A percentile compares a stretch with the other conserved stretches of the same genome.
phyloP scores from a whole-genome alignment of 345 rosid genomes.

The Eutrema japonicum region DNA sequence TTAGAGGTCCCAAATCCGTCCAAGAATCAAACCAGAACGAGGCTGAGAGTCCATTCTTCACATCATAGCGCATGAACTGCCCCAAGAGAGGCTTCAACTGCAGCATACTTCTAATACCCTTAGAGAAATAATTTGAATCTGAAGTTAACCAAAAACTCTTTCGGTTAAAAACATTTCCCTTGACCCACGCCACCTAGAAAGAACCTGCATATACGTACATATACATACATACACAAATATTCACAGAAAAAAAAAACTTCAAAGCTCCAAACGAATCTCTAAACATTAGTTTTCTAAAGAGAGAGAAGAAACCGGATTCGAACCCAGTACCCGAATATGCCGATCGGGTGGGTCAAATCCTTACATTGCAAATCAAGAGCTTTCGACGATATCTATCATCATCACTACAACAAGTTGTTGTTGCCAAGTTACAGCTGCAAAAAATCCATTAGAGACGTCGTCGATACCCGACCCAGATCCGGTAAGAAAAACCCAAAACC shows the following conservation, averaged over 20 bases:
- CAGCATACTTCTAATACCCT: no score
- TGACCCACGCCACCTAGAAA: no score
- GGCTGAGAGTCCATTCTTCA: no score
- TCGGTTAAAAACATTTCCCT: no score
- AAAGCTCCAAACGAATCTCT: constrained; percentile 20
- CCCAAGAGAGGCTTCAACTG: no score
- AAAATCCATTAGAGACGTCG: constrained; percentile 65
- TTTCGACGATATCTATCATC: constrained; percentile 77
- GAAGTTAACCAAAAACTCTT: no score
- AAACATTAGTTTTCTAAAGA: constrained; percentile 1
- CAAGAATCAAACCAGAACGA: no score
- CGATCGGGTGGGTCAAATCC: constrained; percentile 83
- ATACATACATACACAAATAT: neutral
- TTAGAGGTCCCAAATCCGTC: no score
- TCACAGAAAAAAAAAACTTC: constrained; percentile 7
- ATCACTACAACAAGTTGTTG: constrained; percentile 53
- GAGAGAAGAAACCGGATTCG: constrained; percentile 27
- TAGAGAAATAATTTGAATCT: no score
- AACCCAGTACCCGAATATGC: constrained; percentile 57
- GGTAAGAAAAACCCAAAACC: constrained; percentile 28
- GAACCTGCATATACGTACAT: no score
- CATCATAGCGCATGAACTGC: no score
- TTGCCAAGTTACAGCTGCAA: constrained; percentile 74
- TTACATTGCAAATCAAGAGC: constrained; percentile 95
- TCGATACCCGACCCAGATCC: constrained; percentile 54